Evolutionary conservation across 169 alveolate species (phyloP).

Genomic region (Cryptosporidium muris): DNA sequence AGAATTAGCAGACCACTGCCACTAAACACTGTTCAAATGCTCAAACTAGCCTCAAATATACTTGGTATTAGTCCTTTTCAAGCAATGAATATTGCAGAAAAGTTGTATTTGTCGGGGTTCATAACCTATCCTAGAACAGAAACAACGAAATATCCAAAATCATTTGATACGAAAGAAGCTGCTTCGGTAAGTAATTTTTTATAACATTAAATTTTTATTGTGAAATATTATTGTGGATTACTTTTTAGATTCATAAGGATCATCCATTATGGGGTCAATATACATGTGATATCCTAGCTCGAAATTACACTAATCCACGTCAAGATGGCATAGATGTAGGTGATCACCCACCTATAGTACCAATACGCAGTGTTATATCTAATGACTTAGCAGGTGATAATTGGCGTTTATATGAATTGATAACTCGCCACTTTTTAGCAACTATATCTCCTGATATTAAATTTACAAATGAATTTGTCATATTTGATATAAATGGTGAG

Average conservation of each 20-base stretch:
- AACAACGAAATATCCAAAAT: constrained; percentile 87
- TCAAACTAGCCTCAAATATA: constrained; percentile 89
- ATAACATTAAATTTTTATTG: neutral
- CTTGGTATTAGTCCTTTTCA: constrained; percentile 91
- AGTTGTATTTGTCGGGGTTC: constrained; percentile 90
- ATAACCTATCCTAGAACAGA: constrained; percentile 96
- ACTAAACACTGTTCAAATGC: constrained; percentile 91
- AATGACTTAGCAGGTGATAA: constrained; percentile 81
- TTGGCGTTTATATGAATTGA: constrained; percentile 84
- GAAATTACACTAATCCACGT: constrained; percentile 78
- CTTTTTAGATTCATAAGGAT: constrained; percentile 72
- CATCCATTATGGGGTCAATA: constrained; percentile 81
- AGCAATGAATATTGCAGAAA: constrained; percentile 94
- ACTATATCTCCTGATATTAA: constrained; percentile 85
- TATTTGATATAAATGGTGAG: constrained; percentile 81
- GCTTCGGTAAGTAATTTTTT: constrained; percentile 54
- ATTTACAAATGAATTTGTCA: constrained; percentile 79
- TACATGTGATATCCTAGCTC: constrained; percentile 74
- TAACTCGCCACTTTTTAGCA: constrained; percentile 89
- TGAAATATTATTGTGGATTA: neutral
- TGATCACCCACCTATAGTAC: constrained; percentile 97
- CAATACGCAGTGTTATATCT: constrained; percentile 85
- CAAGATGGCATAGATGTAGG: constrained; percentile 91
- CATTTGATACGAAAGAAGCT: constrained; percentile 81
- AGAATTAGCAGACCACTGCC: constrained; percentile 87